A percentile compares a stretch with the other conserved stretches of the same genome.
Evolutionary conservation across 345 rosid species (phyloP).

Genomic region (Crucihimalaya himalaica): DNA sequence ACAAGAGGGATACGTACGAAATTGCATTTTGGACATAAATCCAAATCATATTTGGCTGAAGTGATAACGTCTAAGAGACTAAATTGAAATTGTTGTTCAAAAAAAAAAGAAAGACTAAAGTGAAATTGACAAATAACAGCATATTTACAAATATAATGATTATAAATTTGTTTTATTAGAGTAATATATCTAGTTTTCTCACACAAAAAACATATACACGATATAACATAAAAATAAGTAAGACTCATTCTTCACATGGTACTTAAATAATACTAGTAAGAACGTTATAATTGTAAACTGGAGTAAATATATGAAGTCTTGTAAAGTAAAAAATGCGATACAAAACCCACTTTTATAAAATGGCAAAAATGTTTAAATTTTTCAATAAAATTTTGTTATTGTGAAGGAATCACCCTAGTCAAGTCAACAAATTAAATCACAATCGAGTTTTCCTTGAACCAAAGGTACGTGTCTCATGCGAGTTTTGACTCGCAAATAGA

Average conservation of each 20-base stretch:
- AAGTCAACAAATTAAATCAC: not conserved
- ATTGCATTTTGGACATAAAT: constrained; percentile 14
- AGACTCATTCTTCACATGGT: not conserved
- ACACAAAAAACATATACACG: not conserved
- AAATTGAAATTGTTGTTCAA: not conserved
- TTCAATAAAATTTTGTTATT: not conserved
- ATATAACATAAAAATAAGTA: no score
- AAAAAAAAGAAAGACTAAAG: not conserved
- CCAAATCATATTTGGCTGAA: constrained; percentile 17
- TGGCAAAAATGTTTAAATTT: not conserved
- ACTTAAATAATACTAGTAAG: no score
- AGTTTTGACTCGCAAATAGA: not conserved
- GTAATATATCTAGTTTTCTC: not conserved
- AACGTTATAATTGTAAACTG: no score
- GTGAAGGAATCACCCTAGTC: not conserved
- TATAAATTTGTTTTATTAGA: not conserved
- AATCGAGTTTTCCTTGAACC: not conserved
- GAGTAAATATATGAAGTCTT: no score
- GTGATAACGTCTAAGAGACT: constrained; percentile 16
- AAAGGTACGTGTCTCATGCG: not conserved
- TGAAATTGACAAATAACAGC: not conserved
- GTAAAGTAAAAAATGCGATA: not conserved
- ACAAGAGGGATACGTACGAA: constrained; percentile 8
- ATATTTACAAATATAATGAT: not conserved
- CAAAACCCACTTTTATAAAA: no score